A percentile compares a stretch with the other conserved stretches of the same genome.
These are phyloP conservation scores for Bifiguratus adelaidae DNA, from an alignment of 192 early-diverging fungal genomes.

Conservation along the genomic window DNA sequence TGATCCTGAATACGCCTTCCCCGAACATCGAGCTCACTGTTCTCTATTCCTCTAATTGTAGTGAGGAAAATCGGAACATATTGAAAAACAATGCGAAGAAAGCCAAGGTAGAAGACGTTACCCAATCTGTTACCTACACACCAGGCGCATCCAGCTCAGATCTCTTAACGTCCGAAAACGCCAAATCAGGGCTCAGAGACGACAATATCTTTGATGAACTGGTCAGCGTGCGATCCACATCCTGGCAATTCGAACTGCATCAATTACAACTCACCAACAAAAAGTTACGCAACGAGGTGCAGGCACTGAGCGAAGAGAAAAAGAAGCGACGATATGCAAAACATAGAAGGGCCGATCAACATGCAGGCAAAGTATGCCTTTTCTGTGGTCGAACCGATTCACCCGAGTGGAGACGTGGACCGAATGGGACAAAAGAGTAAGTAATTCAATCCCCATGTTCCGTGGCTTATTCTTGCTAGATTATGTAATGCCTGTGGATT, in stretches of 20 bases:
- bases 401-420: constrained; percentile 11
- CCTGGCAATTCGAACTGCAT: constrained; percentile 56
- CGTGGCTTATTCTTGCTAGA: too few relatives aligned
- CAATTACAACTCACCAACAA: constrained; percentile 43
- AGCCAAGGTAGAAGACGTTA: too few relatives aligned
- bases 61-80: constrained; percentile 7
- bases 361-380: constrained; percentile 4
- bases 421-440: constrained; percentile 8
- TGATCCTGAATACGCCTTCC: too few relatives aligned
- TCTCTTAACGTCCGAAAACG: constrained; percentile 6
- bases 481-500: constrained; percentile 13
- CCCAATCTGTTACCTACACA: not conserved
- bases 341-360: not conserved
- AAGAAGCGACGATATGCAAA: constrained; percentile 9
- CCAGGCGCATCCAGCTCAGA: not conserved
- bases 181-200: too few relatives aligned
- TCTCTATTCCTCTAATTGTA: too few relatives aligned
- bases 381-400: constrained; percentile 8
- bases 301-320: constrained; percentile 16
- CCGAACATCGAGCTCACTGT: too few relatives aligned
- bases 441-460: too few relatives aligned
- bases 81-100: too few relatives aligned
- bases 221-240: constrained; percentile 27
- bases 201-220: constrained; percentile 36
- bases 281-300: constrained; percentile 42